Conservation (phyloP, 352 stramenopile species). For the Phytophthora pisi region DNA sequence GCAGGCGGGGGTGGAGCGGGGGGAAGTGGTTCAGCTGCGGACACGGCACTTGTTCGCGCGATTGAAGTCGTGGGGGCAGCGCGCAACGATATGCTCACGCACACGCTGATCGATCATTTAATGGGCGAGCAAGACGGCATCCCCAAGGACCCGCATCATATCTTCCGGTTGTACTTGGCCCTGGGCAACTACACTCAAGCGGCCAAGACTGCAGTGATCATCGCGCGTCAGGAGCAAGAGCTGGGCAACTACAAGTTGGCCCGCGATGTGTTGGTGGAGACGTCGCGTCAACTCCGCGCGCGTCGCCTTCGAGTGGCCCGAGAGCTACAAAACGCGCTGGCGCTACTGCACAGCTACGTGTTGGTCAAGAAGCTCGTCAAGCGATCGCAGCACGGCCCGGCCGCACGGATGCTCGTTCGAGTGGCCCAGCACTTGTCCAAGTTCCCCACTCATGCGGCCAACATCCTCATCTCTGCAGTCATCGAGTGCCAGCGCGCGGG, state of each 20-base stretch:
- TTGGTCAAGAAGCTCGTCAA: conserved; percentile 94
- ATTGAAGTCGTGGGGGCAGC: conserved; percentile 94
- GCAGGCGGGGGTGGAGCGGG: conserved; percentile 10
- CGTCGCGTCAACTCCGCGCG: conserved; percentile 83
- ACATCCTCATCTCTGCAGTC: conserved; percentile 93
- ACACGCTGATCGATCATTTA: conserved; percentile 95
- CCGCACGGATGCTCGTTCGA: conserved; percentile 89
- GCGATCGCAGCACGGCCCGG: conserved; percentile 81
- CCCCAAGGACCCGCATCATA: conserved; percentile 94
- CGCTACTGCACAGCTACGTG: conserved; percentile 94
- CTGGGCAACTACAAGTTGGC: conserved; percentile 93
- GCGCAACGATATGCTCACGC: conserved; percentile 94
- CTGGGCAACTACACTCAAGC: conserved; percentile 94
- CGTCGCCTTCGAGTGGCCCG: conserved; percentile 90
- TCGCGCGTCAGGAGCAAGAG: conserved; percentile 93
- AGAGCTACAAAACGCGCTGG: conserved; percentile 83
- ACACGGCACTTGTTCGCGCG: conserved; percentile 84
- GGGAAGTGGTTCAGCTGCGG: conserved; percentile 46
- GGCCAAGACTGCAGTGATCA: conserved; percentile 94
- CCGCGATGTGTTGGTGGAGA: conserved; percentile 92
- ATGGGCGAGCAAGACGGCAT: conserved; percentile 95
- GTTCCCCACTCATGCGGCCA: conserved; percentile 90
- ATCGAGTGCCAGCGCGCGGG: conserved; percentile 94
- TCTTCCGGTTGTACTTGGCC: conserved; percentile 95
- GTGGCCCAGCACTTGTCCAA: conserved; percentile 93